Conservation (phyloP, 352 stramenopile species). For the Phytophthora tubulina region DNA sequence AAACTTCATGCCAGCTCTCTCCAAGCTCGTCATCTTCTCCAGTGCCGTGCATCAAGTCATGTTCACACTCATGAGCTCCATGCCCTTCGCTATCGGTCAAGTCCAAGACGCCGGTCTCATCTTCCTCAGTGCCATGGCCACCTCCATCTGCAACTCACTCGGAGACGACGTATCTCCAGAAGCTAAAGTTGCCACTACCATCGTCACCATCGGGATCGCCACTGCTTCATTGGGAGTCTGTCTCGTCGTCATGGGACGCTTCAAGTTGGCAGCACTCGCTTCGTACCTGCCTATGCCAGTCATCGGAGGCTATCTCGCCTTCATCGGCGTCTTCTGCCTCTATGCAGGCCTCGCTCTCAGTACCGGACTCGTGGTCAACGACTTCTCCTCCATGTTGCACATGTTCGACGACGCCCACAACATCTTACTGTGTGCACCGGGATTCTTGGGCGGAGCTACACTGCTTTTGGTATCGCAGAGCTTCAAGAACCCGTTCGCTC, state of each 20-base stretch:
- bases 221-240: slow-evolving; percentile 92
- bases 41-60: slow-evolving; percentile 94
- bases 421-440: slow-evolving; percentile 84
- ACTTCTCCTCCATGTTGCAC: slow-evolving; percentile 75
- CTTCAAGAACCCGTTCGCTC: slow-evolving; percentile 68
- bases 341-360: slow-evolving; percentile 91
- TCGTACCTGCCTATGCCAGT: slow-evolving; percentile 97
- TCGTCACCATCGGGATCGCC: slow-evolving; percentile 92
- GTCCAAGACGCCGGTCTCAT: slow-evolving; percentile 98
- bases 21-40: slow-evolving; percentile 96
- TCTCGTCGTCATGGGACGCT: slow-evolving; percentile 94
- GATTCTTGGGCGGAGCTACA: slow-evolving; percentile 77
- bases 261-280: slow-evolving; percentile 94
- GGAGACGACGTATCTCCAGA: slow-evolving; percentile 60
- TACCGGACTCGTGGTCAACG: slow-evolving; percentile 88
- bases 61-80: slow-evolving; percentile 85
- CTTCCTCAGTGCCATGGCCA: slow-evolving; percentile 95
- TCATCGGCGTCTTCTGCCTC: slow-evolving; percentile 96
- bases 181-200: slow-evolving; percentile 92
- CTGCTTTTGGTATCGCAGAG: slow-evolving; percentile 82
- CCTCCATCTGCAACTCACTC: slow-evolving; percentile 84
- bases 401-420: slow-evolving; percentile 57
- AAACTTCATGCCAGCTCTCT: slow-evolving; percentile 88
- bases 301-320: slow-evolving; percentile 97
- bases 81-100: slow-evolving; percentile 97